Conservation (phyloP, 345 rosid genomes). For the Leavenworthia alabamica region DNA sequence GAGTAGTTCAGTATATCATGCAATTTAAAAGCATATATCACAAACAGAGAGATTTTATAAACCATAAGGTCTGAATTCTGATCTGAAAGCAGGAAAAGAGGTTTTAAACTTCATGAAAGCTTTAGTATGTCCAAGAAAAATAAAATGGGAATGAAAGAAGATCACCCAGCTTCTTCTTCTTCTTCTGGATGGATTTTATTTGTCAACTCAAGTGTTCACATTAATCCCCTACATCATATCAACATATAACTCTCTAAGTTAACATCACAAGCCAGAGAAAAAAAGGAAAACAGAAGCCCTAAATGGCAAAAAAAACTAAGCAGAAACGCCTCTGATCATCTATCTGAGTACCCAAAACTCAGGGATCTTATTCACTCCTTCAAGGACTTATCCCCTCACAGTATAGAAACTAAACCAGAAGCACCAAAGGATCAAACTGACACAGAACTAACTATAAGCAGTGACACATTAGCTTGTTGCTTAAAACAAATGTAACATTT, state of each 20-base stretch:
- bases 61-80: constrained; percentile 1
- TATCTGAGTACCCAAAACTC: neutral
- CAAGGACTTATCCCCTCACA: too few species aligned
- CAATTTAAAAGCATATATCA: constrained; percentile 14
- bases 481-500: neutral
- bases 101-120: neutral
- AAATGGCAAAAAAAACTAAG: neutral
- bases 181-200: constrained; percentile 26
- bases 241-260: constrained; percentile 1
- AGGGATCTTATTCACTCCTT: neutral
- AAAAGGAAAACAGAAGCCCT: too few species aligned
- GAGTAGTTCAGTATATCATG: neutral
- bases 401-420: neutral
- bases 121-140: constrained; percentile 20
- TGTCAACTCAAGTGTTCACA: neutral
- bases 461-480: too few species aligned
- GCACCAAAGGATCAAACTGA: neutral
- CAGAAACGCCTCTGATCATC: neutral
- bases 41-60: neutral
- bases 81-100: neutral
- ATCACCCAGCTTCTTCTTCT: constrained; percentile 5
- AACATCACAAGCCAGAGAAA: neutral
- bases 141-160: constrained; percentile 9
- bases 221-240: constrained; percentile 17
- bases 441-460: too few species aligned